A percentile compares a stretch with the other conserved stretches of the same genome.
Conservation (phyloP, 768 basidiomycete species). For the Phaeotremella skinneri region DNA sequence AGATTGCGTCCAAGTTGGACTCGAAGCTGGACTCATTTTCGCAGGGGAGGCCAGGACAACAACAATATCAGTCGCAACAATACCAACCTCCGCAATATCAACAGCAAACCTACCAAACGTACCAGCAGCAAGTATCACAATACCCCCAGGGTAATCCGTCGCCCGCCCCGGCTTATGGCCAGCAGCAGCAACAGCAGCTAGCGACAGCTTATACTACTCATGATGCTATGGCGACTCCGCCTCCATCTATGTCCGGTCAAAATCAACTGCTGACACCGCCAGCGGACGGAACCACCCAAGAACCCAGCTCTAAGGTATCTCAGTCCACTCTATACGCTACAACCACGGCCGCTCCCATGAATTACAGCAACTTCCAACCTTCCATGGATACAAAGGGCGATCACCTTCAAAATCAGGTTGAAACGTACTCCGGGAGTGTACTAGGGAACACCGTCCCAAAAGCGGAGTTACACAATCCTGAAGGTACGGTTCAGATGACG, state of each 20-base stretch:
- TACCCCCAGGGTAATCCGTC: neutral
- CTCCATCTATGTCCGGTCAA: no score
- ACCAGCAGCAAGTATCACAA: neutral
- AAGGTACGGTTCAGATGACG: neutral
- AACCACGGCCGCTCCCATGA: neutral
- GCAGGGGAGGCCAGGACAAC: neutral
- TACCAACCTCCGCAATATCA: constrained; percentile 1
- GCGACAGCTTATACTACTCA: no score
- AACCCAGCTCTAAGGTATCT: no score
- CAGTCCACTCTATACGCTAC: neutral
- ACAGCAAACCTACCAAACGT: neutral
- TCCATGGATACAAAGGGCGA: no score
- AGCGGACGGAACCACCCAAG: no score
- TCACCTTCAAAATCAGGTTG: constrained; percentile 1
- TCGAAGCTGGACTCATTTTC: neutral
- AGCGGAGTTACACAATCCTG: neutral
- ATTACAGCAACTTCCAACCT: neutral
- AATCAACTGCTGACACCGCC: no score
- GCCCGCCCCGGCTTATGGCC: neutral
- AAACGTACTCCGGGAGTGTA: neutral
- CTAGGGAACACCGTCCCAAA: neutral
- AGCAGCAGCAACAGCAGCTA: no score
- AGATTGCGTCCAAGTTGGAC: neutral
- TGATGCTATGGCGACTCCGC: no score
- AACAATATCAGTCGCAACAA: neutral